A percentile compares a stretch with the other conserved stretches of the same genome.
phyloP scores from a whole-genome alignment of 164 flowering plant species.

The Euptelea pleiosperma region DNA sequence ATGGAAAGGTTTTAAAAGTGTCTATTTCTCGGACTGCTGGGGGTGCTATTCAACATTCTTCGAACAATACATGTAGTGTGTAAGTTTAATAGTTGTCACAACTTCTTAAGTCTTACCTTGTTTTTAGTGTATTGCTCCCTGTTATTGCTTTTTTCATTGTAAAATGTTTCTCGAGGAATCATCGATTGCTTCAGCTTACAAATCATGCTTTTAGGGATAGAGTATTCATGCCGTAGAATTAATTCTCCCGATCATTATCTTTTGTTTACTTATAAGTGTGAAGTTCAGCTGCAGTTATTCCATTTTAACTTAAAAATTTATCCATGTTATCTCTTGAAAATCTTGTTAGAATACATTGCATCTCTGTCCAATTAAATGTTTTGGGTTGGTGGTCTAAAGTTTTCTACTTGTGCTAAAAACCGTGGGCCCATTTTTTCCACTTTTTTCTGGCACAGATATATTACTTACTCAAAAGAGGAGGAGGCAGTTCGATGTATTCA shows the following conservation, averaged over 20 bases:
- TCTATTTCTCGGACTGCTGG: constrained; percentile 87
- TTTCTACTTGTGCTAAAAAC: neutral
- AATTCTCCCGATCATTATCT: no score
- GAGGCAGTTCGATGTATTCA: constrained; percentile 97
- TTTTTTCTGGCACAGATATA: constrained; percentile 57
- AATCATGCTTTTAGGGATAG: no score
- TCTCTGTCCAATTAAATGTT: neutral
- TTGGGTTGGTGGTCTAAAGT: neutral
- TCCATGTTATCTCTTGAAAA: no score
- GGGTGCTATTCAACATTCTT: constrained; percentile 80
- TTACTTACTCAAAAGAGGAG: constrained; percentile 86
- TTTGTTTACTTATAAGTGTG: no score
- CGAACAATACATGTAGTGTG: constrained; percentile 94
- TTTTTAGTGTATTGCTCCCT: neutral
- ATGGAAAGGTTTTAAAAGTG: constrained; percentile 93
- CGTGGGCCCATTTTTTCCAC: neutral
- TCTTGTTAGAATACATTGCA: no score
- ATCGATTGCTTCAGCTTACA: no score
- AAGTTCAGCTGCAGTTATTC: no score
- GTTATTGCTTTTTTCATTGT: no score
- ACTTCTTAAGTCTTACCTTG: neutral
- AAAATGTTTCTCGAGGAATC: no score
- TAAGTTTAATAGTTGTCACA: constrained; percentile 39
- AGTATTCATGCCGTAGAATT: no score
- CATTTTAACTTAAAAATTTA: no score